Base-by-base conservation (phyloP, 306 rosid genomes). In the Lagenaria siceraria region DNA sequence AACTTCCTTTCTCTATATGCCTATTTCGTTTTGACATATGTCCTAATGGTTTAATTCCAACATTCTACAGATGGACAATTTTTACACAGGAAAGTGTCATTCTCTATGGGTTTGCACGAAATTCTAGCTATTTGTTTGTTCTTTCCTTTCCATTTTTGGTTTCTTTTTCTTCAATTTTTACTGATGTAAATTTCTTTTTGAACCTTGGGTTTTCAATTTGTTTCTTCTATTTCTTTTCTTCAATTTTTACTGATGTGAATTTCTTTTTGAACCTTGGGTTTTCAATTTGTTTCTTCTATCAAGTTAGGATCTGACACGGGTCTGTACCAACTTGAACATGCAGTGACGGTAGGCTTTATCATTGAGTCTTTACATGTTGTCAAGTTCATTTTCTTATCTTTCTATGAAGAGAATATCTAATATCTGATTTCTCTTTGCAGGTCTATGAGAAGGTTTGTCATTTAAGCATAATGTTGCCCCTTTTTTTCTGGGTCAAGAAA, bases 31-130 rank as follows among this genome's bases (percentile, higher is more conserved):
- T 42, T 17, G 5, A 35, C 13, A 13, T 27, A 72, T 46, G 33
- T 79, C 21, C 22, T 73, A 76, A 36, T 33, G 54, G 62, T 83
- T 72, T 55, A 49, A 80, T 82, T 36, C 58, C 53, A 80, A 60
- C 56, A 75, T 59, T 62, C 83, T 80, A 81, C 98, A 96, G 99
- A 96, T 96, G 99, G 99, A 96, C 90, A 96, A 96, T 86, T 96
- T 96, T 85, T 96, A 96, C 86, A 96, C 99, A 81, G 99, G 99
- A 76, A 84, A 71, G 91, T 85, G 42, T 86, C 5, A 68, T 74
- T 64, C 36, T 64, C 7, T 82, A 49, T 49, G 64, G 72, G 75
- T 29, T 79, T 64, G 66, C 27, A 38, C 56, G 54, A 22, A 70
- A 77, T 74, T n/a, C 74, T 12, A 72, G 42, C 35, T 31, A 49